Percentiles rank a stretch among this genome's conserved stretches.
phyloP scores from a whole-genome alignment of 306 rosid species.

The Castanea sativa region DNA sequence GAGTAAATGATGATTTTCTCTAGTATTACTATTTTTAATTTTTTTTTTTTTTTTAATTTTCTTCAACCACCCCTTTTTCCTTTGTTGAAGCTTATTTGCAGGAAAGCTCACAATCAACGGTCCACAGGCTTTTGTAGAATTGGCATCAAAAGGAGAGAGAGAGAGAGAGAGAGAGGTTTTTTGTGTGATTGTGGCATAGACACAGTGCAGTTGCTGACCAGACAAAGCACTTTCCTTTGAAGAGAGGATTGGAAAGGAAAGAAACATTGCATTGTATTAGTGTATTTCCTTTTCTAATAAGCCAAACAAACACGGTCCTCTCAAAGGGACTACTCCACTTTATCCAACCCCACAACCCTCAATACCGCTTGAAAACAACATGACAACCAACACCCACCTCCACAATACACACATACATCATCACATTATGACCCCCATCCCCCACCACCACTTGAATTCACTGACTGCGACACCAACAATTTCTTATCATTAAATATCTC shows the following conservation, averaged over 20 bases:
- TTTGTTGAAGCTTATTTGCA: constrained; percentile 25
- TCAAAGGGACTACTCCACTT: constrained; percentile 40
- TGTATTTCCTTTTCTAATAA: constrained; percentile 34
- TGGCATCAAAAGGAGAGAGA: constrained; percentile 30
- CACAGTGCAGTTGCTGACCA: constrained; percentile 42
- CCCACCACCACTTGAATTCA: constrained; percentile 29
- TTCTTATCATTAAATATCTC: too few relatives aligned
- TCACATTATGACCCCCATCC: constrained; percentile 29
- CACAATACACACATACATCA: constrained; percentile 38
- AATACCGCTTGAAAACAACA: constrained; percentile 41
- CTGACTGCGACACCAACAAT: constrained; percentile 5
- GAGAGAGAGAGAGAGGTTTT: not conserved
- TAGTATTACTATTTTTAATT: constrained; percentile 4
- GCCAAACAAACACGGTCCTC: constrained; percentile 49
- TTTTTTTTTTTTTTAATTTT: not conserved
- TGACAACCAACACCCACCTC: constrained; percentile 27
- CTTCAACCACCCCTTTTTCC: constrained; percentile 25
- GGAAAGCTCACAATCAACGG: constrained; percentile 45
- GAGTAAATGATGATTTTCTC: constrained; percentile 38
- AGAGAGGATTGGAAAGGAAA: constrained; percentile 36
- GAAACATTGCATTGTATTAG: constrained; percentile 12
- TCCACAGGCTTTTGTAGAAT: constrained; percentile 24
- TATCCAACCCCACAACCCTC: constrained; percentile 35
- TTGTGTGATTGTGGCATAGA: not conserved
- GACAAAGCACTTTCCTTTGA: constrained; percentile 39